Percentiles rank a stretch among this genome's conserved stretches.
Evolutionary conservation across 192 early-diverging fungal genomes (phyloP).

Genomic region (Polychytrium aggregatum): DNA sequence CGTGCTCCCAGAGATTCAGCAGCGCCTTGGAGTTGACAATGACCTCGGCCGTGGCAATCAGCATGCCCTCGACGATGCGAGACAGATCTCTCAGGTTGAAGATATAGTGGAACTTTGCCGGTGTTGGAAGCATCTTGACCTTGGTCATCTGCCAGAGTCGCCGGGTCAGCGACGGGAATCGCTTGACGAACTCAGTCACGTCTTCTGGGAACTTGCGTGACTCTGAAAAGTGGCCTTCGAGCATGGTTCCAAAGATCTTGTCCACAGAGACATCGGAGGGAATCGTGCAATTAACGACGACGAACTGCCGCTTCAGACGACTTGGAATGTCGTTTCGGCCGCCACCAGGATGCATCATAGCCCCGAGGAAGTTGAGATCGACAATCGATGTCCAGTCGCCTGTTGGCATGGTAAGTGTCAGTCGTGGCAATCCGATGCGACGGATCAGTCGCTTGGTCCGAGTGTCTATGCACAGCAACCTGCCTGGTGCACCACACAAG

Average conservation of each 20-base stretch:
- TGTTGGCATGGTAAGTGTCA: constrained; percentile 2
- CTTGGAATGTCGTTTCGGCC: constrained; percentile 54
- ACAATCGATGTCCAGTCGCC: constrained; percentile 58
- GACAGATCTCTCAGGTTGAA: constrained; percentile 54
- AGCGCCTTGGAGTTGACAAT: constrained; percentile 34
- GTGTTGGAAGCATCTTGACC: constrained; percentile 55
- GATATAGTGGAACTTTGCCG: constrained; percentile 59
- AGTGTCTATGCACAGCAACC: not conserved
- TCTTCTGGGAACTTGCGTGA: constrained; percentile 40
- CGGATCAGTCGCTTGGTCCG: no score
- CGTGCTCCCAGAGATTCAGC: constrained; percentile 49
- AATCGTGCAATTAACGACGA: constrained; percentile 53
- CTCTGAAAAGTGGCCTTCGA: constrained; percentile 51
- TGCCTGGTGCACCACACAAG: not conserved
- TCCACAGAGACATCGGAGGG: constrained; percentile 53
- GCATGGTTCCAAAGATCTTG: constrained; percentile 52
- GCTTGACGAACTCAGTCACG: constrained; percentile 25
- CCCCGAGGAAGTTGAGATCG: constrained; percentile 45
- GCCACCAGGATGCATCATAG: constrained; percentile 61
- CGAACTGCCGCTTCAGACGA: constrained; percentile 45
- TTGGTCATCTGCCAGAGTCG: constrained; percentile 52
- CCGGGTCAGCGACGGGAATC: constrained; percentile 37
- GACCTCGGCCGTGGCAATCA: constrained; percentile 39
- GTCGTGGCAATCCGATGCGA: no score
- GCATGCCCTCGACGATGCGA: constrained; percentile 51